Percentiles rank a stretch among this genome's conserved stretches.
These are phyloP conservation scores for Ogataea corticis DNA, from an alignment of 805 yeast genomes.

Conservation along the genomic window DNA sequence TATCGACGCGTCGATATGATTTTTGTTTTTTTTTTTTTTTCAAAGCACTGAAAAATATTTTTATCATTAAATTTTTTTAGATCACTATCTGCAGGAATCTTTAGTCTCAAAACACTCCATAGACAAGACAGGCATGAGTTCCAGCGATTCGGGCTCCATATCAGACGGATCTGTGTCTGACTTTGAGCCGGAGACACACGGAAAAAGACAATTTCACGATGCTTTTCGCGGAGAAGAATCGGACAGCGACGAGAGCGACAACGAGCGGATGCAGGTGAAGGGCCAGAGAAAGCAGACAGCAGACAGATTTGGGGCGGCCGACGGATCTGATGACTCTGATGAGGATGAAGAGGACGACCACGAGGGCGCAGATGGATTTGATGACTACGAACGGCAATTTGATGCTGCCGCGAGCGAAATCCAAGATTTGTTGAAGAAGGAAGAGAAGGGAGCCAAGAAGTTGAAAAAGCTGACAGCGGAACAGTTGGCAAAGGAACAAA, in stretches of 20 bases:
- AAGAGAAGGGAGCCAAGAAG: conserved; percentile 34
- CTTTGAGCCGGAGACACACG: conserved; percentile 3
- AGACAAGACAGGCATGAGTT: conserved; percentile 9
- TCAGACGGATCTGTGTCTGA: conserved; percentile 1
- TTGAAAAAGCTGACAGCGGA: conserved; percentile 58
- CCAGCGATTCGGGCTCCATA: conserved; percentile 13
- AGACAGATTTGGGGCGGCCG: conserved; percentile 6
- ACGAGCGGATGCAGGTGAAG: conserved; percentile 5
- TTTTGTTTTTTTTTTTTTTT: conserved; percentile 3
- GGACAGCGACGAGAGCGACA: conserved; percentile 16
- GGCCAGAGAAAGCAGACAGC: conserved; percentile 14
- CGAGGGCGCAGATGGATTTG: conserved; percentile 15
- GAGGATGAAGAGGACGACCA: conserved; percentile 11
- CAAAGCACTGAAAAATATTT: too few relatives aligned
- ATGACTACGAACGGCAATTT: conserved; percentile 12
- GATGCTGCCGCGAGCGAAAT: conserved; percentile 23
- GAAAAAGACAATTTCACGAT: conserved; percentile 12
- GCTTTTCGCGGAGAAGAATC: conserved; percentile 10
- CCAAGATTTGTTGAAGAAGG: conserved; percentile 19
- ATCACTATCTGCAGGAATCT: conserved; percentile 2
- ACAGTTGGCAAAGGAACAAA: conserved; percentile 54
- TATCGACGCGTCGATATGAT: conserved; percentile 8
- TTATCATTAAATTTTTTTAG: conserved; percentile 2
- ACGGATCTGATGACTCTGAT: conserved; percentile 9
- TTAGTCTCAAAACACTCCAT: too few relatives aligned